Base-by-base conservation (phyloP, 768 basidiomycete species). In the Lactifluus piperatus region DNA sequence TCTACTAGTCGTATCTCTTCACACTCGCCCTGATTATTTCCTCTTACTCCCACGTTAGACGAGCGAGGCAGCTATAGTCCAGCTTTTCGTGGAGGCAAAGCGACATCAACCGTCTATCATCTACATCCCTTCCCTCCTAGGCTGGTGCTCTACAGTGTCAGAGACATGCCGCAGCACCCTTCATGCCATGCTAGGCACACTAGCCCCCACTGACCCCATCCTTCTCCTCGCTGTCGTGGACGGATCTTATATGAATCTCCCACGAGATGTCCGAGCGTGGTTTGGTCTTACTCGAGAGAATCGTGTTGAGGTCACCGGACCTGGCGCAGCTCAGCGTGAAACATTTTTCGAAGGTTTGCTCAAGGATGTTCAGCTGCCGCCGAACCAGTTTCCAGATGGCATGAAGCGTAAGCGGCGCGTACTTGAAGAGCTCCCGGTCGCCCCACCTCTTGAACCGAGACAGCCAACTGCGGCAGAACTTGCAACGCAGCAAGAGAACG, bases 61-160 rank as follows among this genome's bases (percentile, higher is more conserved):
- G 1, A 73, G 83, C 5, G 97, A 99, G 72, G 91, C 97, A 1
- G 87, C 91, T 2, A 84, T 97, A 54, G 92, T 97, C 4, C 94
- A 98, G 66, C 77, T 97, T 18, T 97, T 99, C 68, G 80, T 94
- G 22, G 97, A 99, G 71, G 97, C 95, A 0, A 98, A 97, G 69
- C 85, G 95, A 27, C 91, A 97, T 69, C 94, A 95, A 66, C 97
- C 97, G 0, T 94, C 93, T 0, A 86, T 98, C 37, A 81, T 99
- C 49, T 98, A 94, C 71, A 91, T 99, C 30, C 95, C 95, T 0
- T 89, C 91, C 1, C 80, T 99, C 6, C 67, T 82, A 1, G 81
- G 85, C 0, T 98, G 94, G 94, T 88, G 88, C 63, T 76, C 84
- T 0, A 84, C 92, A 2, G 81, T 98, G 24, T 81, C 87, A 0